Evolutionary conservation across 139 green algal species (phyloP).

Genomic region (Monoraphidium neglectum): DNA sequence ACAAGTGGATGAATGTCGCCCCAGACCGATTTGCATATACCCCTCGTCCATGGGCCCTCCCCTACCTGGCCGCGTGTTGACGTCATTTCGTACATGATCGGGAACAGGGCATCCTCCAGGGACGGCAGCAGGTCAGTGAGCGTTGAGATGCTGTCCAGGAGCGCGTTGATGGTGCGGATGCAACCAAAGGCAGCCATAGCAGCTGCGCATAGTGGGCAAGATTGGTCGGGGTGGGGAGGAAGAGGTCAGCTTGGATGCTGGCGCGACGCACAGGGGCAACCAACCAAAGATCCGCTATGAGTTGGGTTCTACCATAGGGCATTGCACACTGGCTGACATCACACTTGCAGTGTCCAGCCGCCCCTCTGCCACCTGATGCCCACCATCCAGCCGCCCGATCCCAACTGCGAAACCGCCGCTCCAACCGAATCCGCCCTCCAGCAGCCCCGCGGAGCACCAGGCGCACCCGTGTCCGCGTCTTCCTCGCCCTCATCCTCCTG

Average conservation of each 20-base stretch:
- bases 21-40: too few species aligned
- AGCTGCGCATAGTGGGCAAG: slow-evolving; percentile 45
- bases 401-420: too few species aligned
- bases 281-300: too few species aligned
- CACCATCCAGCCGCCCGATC: too few species aligned
- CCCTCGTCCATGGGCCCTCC: too few species aligned
- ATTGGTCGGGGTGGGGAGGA: not conserved
- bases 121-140: slow-evolving; percentile 77
- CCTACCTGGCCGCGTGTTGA: slow-evolving; percentile 41
- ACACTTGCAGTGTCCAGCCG: too few species aligned
- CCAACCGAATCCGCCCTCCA: too few species aligned
- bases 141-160: slow-evolving; percentile 82
- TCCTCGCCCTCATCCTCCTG: slow-evolving; percentile 58
- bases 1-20: too few species aligned
- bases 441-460: not conserved
- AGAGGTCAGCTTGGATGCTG: not conserved
- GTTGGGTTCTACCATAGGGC: too few species aligned
- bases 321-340: too few species aligned
- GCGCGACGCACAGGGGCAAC: not conserved
- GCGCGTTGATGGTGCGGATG: slow-evolving; percentile 87
- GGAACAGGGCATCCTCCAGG: slow-evolving; percentile 88
- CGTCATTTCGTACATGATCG: slow-evolving; percentile 82
- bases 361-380: too few species aligned
- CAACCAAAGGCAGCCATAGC: slow-evolving; percentile 84
- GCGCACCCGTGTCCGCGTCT: slow-evolving; percentile 39